Base-by-base conservation (phyloP, 345 rosid genomes). In the Melastoma malabathricum region DNA sequence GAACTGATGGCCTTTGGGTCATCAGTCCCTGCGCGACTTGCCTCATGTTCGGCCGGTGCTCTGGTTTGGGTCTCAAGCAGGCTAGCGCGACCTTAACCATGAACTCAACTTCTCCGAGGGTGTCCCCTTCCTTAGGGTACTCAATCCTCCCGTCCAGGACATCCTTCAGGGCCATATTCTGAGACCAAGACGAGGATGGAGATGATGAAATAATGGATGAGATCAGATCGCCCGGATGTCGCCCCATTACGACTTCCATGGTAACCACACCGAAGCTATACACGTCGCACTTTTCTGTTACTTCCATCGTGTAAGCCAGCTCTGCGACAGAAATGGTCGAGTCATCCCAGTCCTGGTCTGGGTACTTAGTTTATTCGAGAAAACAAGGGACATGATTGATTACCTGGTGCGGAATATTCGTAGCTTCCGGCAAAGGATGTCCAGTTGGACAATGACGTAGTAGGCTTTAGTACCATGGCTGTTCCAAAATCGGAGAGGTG, bases 321-420 rank as follows among this genome's bases (percentile, higher is more conserved):
- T 69, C 66, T 69, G 51, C 5, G 17, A 48, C 3, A 10, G 27
- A 48, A 48, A 31, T 48, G 14, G 52, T 48, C 1, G 10, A 2
- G 4, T 48, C 3, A 19, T 22, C 4, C 14, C 52, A 19, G 25
- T 48, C n/a, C 3, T 25, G 13, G 27, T 12, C 13, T 4, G 18
- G 25, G 20, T 12, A 15, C 8, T 20, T 7, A 22, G 51, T 19
- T 22, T 27, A 49, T 23, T 49, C 20, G 22, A 17, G 27, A 48
- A 48, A 15, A 47, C 18, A 13, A n/a, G 50, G n/a, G 50, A 18
- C 13, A 17, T 15, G 34, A 48, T 48, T 48, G 31, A 22, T 12
- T 43, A 64, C 70, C 65, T 17, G 66, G 70, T 43, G 70, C 66
- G 13, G 23, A 23, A 14, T 56, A 66, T 16, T 65, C 66, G 18